Conservation (phyloP, 495 filamentous ascomycete species). For the Bathelium albidoporum region DNA sequence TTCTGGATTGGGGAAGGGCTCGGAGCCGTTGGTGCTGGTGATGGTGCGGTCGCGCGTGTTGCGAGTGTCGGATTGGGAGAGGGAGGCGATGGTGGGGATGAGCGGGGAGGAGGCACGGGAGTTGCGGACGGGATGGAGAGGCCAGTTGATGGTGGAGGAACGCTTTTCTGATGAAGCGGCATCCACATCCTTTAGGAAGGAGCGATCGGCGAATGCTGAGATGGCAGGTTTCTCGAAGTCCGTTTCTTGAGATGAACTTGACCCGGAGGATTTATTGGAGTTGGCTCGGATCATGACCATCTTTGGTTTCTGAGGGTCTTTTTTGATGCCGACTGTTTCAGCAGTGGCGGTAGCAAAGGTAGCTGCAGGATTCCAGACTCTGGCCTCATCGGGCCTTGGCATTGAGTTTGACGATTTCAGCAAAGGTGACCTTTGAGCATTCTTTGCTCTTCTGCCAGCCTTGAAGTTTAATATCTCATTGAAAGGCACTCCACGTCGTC, state of each 20-base stretch:
- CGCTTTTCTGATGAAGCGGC: neutral
- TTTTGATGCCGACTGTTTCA: neutral
- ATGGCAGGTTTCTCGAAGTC: neutral
- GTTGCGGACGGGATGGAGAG: neutral
- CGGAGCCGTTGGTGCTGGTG: neutral
- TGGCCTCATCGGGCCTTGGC: neutral
- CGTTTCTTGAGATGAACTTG: neutral
- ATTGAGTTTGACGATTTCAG: neutral
- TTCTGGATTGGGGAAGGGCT: neutral
- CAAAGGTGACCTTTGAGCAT: neutral
- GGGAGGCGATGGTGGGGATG: neutral
- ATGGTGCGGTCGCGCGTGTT: neutral
- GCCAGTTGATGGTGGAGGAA: neutral
- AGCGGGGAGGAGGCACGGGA: neutral
- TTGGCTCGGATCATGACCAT: constrained; percentile 1
- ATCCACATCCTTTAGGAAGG: neutral
- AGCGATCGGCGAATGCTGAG: neutral
- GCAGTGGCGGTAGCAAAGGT: neutral
- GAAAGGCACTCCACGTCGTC: neutral
- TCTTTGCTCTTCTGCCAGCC: neutral
- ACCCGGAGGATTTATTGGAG: neutral
- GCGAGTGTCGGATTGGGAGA: neutral
- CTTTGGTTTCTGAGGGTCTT: neutral
- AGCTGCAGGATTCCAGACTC: neutral
- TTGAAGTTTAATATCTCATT: constrained; percentile 1